Conservation (phyloP, 2,329 filamentous ascomycete genomes). For the Nakataea oryzae region DNA sequence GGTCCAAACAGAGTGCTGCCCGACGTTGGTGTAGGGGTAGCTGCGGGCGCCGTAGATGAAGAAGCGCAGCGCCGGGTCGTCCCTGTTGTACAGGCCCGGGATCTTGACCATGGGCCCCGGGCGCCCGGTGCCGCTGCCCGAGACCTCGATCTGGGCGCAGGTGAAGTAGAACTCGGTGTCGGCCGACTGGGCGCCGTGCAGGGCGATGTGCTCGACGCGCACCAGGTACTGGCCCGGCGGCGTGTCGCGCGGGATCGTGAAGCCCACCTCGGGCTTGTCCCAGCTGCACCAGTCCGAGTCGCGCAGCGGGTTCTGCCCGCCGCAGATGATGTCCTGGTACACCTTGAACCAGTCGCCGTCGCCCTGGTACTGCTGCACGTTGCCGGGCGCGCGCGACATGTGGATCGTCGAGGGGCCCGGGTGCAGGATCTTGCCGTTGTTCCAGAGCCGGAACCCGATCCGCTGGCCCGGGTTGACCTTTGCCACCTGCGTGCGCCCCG, state of each 20-base stretch:
- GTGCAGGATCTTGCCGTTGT: slow-evolving; percentile 8
- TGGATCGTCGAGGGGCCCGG: slow-evolving; percentile 13
- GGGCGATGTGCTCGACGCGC: slow-evolving; percentile 10
- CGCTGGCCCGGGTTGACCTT: slow-evolving; percentile 12
- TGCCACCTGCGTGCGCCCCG: slow-evolving; percentile 11
- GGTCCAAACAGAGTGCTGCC: too few relatives aligned
- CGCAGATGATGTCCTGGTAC: slow-evolving; percentile 7
- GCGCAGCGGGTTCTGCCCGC: slow-evolving; percentile 6
- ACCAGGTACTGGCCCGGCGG: slow-evolving; percentile 10
- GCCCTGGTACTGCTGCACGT: slow-evolving; percentile 17
- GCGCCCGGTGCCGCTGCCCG: slow-evolving; percentile 8
- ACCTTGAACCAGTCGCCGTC: slow-evolving; percentile 16
- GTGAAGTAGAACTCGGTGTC: slow-evolving; percentile 9
- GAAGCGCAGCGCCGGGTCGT: slow-evolving; percentile 5
- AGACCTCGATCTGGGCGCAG: slow-evolving; percentile 8
- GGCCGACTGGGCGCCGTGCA: slow-evolving; percentile 6
- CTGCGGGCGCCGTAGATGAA: slow-evolving; percentile 4
- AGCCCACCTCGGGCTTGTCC: slow-evolving; percentile 7
- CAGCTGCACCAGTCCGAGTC: slow-evolving; percentile 7
- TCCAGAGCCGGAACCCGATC: slow-evolving; percentile 5
- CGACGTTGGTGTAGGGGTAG: background rate
- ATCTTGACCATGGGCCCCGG: slow-evolving; percentile 6
- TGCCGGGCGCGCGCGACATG: slow-evolving; percentile 15
- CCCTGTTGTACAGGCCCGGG: slow-evolving; percentile 6
- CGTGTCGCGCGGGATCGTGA: slow-evolving; percentile 8